These are phyloP conservation scores for Luzula sylvatica DNA, from an alignment of 176 grass and related monocot species.

Conservation along the genomic window DNA sequence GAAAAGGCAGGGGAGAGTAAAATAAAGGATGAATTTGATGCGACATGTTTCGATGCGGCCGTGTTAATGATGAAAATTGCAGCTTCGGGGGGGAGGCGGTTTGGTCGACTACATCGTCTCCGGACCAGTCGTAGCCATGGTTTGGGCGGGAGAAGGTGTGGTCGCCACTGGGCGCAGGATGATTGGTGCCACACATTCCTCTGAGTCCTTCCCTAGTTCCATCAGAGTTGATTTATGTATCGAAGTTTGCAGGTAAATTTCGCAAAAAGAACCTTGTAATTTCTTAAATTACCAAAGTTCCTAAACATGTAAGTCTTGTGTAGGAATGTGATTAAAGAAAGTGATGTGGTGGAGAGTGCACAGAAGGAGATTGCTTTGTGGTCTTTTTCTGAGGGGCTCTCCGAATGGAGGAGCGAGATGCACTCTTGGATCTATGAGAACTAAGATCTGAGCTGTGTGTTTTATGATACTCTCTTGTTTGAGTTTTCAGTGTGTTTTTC, in stretches of 20 bases:
- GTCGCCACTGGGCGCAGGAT: slow-evolving; percentile 82
- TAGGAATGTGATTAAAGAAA: slow-evolving; percentile 93
- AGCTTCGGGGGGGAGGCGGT: too few species aligned
- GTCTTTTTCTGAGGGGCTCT: slow-evolving; percentile 69
- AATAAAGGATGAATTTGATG: too few species aligned
- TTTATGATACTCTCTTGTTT: too few species aligned
- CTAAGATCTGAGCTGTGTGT: slow-evolving; percentile 22
- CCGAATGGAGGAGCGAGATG: slow-evolving; percentile 62
- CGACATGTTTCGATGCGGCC: too few species aligned
- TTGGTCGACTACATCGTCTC: slow-evolving; percentile 96
- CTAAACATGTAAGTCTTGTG: too few species aligned
- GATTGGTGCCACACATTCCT: slow-evolving; percentile 78
- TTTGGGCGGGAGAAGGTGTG: slow-evolving; percentile 89
- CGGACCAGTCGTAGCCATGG: slow-evolving; percentile 94
- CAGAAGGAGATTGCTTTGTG: slow-evolving; percentile 91
- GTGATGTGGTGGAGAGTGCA: slow-evolving; percentile 73
- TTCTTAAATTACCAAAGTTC: neutral
- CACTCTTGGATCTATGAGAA: slow-evolving; percentile 96
- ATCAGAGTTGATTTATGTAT: slow-evolving; percentile 82
- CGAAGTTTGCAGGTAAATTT: slow-evolving; percentile 78
- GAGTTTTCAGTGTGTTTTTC: too few species aligned
- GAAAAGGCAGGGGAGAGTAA: too few species aligned
- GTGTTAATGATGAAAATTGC: too few species aligned
- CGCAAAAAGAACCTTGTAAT: neutral
- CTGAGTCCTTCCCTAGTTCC: slow-evolving; percentile 57